These are phyloP conservation scores for Guillardia theta DNA, from an alignment of 78 protist species.

Conservation along the genomic window DNA sequence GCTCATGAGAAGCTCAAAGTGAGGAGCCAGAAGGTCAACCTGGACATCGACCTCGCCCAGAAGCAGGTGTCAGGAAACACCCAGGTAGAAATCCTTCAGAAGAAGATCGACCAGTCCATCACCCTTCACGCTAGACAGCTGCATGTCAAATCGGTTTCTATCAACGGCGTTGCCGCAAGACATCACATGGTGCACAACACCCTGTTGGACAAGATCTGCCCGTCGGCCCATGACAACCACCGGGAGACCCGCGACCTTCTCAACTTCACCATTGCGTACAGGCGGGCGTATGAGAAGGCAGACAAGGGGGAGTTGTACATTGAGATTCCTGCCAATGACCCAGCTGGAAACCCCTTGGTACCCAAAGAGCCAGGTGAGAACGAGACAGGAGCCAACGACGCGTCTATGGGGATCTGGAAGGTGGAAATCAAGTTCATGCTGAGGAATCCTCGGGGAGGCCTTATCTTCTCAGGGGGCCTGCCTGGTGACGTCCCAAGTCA, in stretches of 20 bases:
- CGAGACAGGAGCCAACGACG: not conserved
- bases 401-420: not conserved
- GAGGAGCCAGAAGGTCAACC: not conserved
- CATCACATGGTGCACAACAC: no score
- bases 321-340: not conserved
- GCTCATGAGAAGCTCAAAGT: no score
- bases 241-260: not conserved
- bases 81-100: not conserved
- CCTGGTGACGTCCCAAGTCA: not conserved
- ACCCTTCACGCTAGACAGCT: not conserved
- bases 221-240: not conserved
- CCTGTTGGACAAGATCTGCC: no score
- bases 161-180: not conserved
- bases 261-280: not conserved
- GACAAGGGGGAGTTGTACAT: not conserved
- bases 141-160: not conserved
- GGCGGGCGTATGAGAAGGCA: not conserved
- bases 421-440: not conserved
- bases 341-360: not conserved
- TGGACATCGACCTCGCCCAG: not conserved
- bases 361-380: not conserved
- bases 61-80: not conserved
- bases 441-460: not conserved
- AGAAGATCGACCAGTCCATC: not conserved
- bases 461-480: not conserved